Evolutionary conservation across 176 grass and related monocot species (phyloP).

Genomic region (Zizania latifolia): DNA sequence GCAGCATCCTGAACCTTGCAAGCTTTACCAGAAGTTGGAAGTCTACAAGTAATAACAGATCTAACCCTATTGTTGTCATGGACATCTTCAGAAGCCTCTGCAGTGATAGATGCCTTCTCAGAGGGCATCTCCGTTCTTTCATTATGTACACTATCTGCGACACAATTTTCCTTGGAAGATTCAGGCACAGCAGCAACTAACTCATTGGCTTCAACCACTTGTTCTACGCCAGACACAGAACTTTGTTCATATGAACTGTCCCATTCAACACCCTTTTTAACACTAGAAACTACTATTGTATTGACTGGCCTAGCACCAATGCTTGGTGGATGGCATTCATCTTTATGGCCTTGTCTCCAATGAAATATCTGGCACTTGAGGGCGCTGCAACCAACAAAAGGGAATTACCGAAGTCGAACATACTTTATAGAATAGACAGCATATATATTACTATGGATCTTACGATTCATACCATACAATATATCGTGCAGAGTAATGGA

Average conservation of each 20-base stretch:
- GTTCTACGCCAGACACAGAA: neutral
- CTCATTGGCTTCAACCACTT: neutral
- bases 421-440: conserved; percentile 15
- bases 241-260: conserved; percentile 16
- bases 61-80: neutral
- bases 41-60: conserved; percentile 21
- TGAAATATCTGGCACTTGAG: conserved; percentile 81
- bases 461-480: neutral
- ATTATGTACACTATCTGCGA: neutral
- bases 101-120: neutral
- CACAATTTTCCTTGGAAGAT: conserved; percentile 8
- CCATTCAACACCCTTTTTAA: conserved; percentile 16
- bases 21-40: conserved; percentile 8
- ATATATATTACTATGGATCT: neutral
- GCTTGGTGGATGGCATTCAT: conserved; percentile 51
- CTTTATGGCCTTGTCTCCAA: conserved; percentile 91
- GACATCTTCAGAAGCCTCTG: neutral
- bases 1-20: neutral
- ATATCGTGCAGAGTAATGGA: neutral
- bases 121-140: neutral
- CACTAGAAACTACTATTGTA: conserved; percentile 15
- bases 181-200: conserved; percentile 2
- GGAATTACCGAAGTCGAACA: conserved; percentile 21
- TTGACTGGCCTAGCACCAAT: conserved; percentile 20
- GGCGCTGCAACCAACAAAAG: conserved; percentile 50